phyloP scores from a whole-genome alignment of 805 yeast species.

The Saturnispora bothae region DNA sequence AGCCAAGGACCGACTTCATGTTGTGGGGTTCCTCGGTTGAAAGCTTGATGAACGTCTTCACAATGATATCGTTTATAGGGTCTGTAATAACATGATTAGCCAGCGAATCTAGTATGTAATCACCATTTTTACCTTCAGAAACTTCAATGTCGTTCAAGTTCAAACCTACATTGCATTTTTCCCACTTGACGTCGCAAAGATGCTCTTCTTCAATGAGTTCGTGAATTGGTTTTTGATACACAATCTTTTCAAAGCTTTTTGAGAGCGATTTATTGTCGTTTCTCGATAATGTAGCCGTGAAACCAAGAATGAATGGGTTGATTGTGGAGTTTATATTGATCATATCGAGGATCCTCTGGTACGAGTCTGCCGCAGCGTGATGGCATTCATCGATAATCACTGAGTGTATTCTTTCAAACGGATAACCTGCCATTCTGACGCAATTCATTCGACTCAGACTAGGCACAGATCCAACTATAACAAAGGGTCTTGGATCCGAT shows the following conservation, averaged over 20 bases:
- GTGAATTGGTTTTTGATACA: conserved; percentile 52
- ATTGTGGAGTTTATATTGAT: conserved; percentile 34
- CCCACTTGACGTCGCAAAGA: conserved; percentile 58
- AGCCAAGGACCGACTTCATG: conserved; percentile 58
- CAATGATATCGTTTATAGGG: conserved; percentile 44
- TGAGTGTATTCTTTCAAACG: conserved; percentile 54
- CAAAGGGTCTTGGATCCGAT: conserved; percentile 21
- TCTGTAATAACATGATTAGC: conserved; percentile 45
- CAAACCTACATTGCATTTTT: conserved; percentile 39
- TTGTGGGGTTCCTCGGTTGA: conserved; percentile 22
- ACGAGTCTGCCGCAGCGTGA: conserved; percentile 71
- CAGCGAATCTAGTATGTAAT: conserved; percentile 42
- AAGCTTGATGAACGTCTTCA: conserved; percentile 41
- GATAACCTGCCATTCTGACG: conserved; percentile 39
- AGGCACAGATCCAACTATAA: conserved; percentile 70
- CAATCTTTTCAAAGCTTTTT: conserved; percentile 59
- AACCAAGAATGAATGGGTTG: conserved; percentile 58
- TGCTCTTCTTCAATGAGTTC: conserved; percentile 62
- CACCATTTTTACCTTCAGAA: conserved; percentile 27
- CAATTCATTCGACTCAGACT: conserved; percentile 35
- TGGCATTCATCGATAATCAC: conserved; percentile 88
- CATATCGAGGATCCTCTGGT: conserved; percentile 44
- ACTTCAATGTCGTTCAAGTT: conserved; percentile 19
- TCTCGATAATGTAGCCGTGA: conserved; percentile 79
- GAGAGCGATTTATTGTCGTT: conserved; percentile 57